Conservation (phyloP, 1,284 basidiomycete species). For the Psilocybe mexicana region DNA sequence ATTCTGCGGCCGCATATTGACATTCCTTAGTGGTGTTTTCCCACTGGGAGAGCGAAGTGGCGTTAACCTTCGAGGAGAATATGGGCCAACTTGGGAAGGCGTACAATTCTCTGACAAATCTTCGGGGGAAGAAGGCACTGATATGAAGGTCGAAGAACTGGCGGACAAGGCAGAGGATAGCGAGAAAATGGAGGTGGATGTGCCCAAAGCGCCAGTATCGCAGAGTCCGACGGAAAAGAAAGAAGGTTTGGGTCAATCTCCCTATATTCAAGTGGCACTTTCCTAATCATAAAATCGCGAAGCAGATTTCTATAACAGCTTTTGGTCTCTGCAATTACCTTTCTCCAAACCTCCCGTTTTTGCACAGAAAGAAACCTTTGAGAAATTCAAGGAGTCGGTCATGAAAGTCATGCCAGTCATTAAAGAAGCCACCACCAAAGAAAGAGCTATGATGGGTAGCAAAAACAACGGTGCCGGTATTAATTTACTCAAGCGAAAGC, state of each 20-base stretch:
- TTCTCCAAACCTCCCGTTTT: conserved; percentile 75
- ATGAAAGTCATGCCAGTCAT: conserved; percentile 74
- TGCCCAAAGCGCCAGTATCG: conserved; percentile 32
- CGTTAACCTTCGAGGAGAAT: conserved; percentile 87
- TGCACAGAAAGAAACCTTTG: conserved; percentile 51
- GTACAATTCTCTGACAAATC: conserved; percentile 41
- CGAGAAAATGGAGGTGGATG: conserved; percentile 42
- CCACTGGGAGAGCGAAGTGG: conserved; percentile 88
- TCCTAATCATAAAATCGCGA: background rate
- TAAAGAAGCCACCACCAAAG: conserved; percentile 81
- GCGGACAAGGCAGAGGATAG: conserved; percentile 37
- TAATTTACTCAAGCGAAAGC: conserved; percentile 57
- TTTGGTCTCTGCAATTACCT: conserved; percentile 82
- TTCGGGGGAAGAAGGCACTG: conserved; percentile 40
- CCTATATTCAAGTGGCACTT: background rate
- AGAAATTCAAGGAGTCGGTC: conserved; percentile 67
- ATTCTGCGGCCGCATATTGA: conserved; percentile 87
- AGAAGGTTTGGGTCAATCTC: conserved; percentile 48
- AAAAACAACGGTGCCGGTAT: conserved; percentile 41
- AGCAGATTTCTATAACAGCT: conserved; percentile 78
- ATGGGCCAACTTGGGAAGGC: conserved; percentile 78
- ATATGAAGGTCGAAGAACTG: conserved; percentile 27
- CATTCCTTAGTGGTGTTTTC: conserved; percentile 83
- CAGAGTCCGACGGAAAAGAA: conserved; percentile 48
- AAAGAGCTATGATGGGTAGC: conserved; percentile 80